Percentiles rank a stretch among this genome's conserved stretches.
Evolutionary conservation across 345 rosid genomes (phyloP).

Genomic region (Gossypium australe): DNA sequence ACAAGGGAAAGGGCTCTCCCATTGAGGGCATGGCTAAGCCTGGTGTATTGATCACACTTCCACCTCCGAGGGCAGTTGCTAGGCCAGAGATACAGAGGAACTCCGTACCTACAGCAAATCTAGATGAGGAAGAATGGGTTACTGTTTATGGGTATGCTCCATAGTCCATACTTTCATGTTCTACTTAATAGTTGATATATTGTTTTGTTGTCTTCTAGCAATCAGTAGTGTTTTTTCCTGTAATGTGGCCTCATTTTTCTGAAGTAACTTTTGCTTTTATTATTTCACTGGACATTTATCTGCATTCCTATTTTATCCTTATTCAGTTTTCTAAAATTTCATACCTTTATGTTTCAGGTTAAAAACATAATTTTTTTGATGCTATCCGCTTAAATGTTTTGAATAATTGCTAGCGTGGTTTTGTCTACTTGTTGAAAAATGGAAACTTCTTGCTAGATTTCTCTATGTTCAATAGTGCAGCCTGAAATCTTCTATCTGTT

Average conservation of each 20-base stretch:
- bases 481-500: neutral
- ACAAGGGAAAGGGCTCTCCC: slow-evolving; percentile 84
- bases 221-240: neutral
- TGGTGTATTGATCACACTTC: slow-evolving; percentile 79
- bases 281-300: neutral
- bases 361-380: neutral
- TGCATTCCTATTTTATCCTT: neutral
- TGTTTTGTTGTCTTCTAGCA: neutral
- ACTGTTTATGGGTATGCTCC: slow-evolving; percentile 85
- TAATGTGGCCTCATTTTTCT: neutral
- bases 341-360: neutral
- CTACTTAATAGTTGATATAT: neutral
- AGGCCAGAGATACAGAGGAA: slow-evolving; percentile 85
- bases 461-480: neutral
- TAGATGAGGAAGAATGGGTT: slow-evolving; percentile 96
- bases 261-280: neutral
- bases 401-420: neutral
- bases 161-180: neutral
- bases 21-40: slow-evolving; percentile 88
- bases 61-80: slow-evolving; percentile 90
- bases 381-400: neutral
- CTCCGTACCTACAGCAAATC: slow-evolving; percentile 58
- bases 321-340: neutral
- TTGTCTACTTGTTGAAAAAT: neutral
- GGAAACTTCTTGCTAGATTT: neutral